These are phyloP conservation scores for Carpinus fangiana DNA, from an alignment of 306 rosid species.

Conservation along the genomic window DNA sequence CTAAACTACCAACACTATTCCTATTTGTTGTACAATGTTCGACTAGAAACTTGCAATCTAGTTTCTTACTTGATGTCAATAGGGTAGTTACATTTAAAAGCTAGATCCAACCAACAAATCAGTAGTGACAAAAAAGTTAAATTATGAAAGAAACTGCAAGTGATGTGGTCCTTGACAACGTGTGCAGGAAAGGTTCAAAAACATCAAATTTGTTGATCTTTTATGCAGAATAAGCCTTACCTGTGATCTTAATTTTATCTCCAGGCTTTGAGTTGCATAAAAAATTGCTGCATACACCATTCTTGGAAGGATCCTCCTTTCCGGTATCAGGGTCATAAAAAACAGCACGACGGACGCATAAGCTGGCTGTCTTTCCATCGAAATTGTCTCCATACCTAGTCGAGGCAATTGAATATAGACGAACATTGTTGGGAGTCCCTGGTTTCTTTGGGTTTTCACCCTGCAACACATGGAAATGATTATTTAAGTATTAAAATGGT, in stretches of 20 bases:
- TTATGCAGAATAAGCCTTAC: slow-evolving; percentile 35
- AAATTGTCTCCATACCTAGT: slow-evolving; percentile 88
- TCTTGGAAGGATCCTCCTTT: slow-evolving; percentile 86
- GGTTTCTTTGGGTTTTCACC: slow-evolving; percentile 97
- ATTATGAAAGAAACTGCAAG: not conserved
- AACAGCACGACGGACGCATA: slow-evolving; percentile 96
- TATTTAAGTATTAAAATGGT: not conserved
- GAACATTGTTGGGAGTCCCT: slow-evolving; percentile 79
- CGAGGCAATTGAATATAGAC: slow-evolving; percentile 95
- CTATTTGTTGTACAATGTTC: not conserved
- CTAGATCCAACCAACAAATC: not conserved
- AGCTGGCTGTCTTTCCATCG: slow-evolving; percentile 93
- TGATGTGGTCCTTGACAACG: slow-evolving; percentile 9
- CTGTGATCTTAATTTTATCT: slow-evolving; percentile 85
- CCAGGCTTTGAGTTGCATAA: slow-evolving; percentile 91
- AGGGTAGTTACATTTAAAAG: not conserved
- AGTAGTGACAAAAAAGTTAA: not conserved
- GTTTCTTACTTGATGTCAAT: not conserved
- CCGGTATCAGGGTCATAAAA: slow-evolving; percentile 91
- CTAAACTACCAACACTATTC: not conserved
- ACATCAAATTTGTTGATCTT: not conserved
- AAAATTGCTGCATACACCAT: slow-evolving; percentile 88
- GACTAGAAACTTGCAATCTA: not conserved
- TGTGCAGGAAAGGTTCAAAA: slow-evolving; percentile 2
- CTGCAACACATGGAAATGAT: slow-evolving; percentile 46